A percentile compares a stretch with the other conserved stretches of the same genome.
Evolutionary conservation across 257 asterid genomes (phyloP).

Genomic region (Nicotiana obtusifolia): DNA sequence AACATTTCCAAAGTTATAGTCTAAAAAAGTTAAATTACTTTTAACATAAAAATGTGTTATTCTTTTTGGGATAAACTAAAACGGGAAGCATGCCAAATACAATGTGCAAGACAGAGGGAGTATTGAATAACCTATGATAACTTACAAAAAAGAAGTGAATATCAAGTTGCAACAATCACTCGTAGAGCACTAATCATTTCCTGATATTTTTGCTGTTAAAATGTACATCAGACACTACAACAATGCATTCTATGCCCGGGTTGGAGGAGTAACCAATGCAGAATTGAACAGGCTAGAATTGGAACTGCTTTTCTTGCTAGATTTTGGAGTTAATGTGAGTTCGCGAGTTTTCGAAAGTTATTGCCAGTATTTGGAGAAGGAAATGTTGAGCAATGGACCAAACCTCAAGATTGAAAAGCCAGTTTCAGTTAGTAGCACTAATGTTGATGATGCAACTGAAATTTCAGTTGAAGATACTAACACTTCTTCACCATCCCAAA

Average conservation of each 20-base stretch:
- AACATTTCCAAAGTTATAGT: too few species aligned
- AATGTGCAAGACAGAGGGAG: too few species aligned
- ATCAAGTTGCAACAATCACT: too few species aligned
- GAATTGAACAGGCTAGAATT: constrained; percentile 69
- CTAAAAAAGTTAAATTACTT: too few species aligned
- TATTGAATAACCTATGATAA: too few species aligned
- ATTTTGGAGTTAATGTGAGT: constrained; percentile 59
- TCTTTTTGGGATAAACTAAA: too few species aligned
- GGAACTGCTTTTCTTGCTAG: constrained; percentile 67
- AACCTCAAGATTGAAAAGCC: constrained; percentile 20
- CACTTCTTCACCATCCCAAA: constrained; percentile 36
- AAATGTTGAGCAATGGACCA: constrained; percentile 39
- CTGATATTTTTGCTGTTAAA: not conserved
- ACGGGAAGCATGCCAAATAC: too few species aligned
- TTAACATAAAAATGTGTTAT: too few species aligned
- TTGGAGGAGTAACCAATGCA: constrained; percentile 72
- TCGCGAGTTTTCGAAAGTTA: constrained; percentile 65
- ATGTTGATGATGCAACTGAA: constrained; percentile 47
- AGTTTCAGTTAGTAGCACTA: constrained; percentile 8
- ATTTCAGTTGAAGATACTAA: constrained; percentile 43
- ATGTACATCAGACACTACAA: constrained; percentile 59
- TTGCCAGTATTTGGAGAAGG: constrained; percentile 81
- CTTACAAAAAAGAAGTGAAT: too few species aligned
- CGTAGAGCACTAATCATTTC: too few species aligned
- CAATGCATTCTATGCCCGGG: constrained; percentile 80